These are phyloP conservation scores for Trichoderma aggressivum DNA, from an alignment of 2,329 filamentous ascomycete genomes.

Conservation along the genomic window DNA sequence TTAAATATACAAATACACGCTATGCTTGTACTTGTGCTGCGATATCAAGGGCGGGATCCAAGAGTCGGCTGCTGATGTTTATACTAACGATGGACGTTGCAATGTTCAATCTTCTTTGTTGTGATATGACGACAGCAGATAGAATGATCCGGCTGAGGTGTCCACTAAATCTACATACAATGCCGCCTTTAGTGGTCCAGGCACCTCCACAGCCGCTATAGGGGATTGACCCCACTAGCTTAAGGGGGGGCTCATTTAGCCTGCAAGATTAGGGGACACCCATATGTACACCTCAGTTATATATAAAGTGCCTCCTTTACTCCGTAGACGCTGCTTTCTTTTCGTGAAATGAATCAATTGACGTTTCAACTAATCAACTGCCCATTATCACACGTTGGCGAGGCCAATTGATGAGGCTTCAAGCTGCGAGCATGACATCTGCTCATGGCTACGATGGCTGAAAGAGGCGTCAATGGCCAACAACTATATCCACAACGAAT, in stretches of 20 bases:
- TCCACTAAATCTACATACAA: constrained; percentile 2
- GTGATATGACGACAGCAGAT: background rate
- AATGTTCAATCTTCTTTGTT: background rate
- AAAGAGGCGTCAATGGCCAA: background rate
- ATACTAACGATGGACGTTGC: background rate
- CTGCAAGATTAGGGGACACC: background rate
- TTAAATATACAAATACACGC: background rate
- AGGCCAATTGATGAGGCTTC: background rate
- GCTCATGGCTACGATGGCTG: background rate
- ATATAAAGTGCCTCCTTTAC: background rate
- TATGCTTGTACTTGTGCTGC: background rate
- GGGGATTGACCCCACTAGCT: background rate
- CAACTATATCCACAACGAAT: background rate
- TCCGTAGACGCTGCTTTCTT: background rate
- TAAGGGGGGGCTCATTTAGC: constrained; percentile 6
- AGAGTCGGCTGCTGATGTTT: background rate
- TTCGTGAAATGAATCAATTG: background rate
- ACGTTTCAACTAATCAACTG: background rate
- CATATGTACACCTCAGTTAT: background rate
- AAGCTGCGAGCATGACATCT: background rate
- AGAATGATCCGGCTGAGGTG: constrained; percentile 4
- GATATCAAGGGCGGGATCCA: background rate
- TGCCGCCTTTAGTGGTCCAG: background rate
- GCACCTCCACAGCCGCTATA: background rate
- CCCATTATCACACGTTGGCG: background rate